phyloP scores from a whole-genome alignment of 2,329 filamentous ascomycete species.

The Cordyceps pruinosa region DNA sequence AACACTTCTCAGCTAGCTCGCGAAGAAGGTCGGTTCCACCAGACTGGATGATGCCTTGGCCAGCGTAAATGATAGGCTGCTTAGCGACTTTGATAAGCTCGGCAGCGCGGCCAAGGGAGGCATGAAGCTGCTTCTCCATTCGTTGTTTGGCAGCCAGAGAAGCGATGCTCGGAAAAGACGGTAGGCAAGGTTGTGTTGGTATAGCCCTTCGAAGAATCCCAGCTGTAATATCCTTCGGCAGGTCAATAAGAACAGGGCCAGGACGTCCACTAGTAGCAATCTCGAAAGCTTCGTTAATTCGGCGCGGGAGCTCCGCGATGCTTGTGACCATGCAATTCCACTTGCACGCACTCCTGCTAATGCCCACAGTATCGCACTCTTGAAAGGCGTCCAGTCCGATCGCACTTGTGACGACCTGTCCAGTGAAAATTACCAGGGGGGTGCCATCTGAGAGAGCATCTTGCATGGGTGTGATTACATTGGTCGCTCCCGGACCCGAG shows the following conservation, averaged over 20 bases:
- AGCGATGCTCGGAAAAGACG: constrained; percentile 73
- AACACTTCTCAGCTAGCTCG: constrained; percentile 78
- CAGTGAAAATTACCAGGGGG: constrained; percentile 90
- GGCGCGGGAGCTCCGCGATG: constrained; percentile 81
- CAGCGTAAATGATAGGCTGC: constrained; percentile 92
- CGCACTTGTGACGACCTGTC: constrained; percentile 82
- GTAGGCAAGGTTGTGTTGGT: neutral
- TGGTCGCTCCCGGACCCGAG: constrained; percentile 92
- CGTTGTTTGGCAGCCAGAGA: constrained; percentile 72
- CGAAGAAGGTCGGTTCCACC: constrained; percentile 74
- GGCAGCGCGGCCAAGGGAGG: constrained; percentile 53
- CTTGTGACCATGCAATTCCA: constrained; percentile 99
- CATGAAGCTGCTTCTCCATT: constrained; percentile 12
- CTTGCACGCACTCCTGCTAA: constrained; percentile 91
- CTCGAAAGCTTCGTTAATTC: constrained; percentile 97
- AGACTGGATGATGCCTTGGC: constrained; percentile 76
- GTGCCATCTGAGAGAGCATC: constrained; percentile 94
- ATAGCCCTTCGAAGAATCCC: neutral
- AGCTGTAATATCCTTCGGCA: neutral
- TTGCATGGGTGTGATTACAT: constrained; percentile 93
- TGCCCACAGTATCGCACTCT: constrained; percentile 89
- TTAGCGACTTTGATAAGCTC: constrained; percentile 79
- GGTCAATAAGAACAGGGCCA: constrained; percentile 86
- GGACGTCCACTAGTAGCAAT: constrained; percentile 92
- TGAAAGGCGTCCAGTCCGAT: constrained; percentile 97